Evolutionary conservation across 495 filamentous ascomycete genomes (phyloP), one percentile per base, ranked within the genome.

Genomic region (Tuber melanosporum): DNA sequence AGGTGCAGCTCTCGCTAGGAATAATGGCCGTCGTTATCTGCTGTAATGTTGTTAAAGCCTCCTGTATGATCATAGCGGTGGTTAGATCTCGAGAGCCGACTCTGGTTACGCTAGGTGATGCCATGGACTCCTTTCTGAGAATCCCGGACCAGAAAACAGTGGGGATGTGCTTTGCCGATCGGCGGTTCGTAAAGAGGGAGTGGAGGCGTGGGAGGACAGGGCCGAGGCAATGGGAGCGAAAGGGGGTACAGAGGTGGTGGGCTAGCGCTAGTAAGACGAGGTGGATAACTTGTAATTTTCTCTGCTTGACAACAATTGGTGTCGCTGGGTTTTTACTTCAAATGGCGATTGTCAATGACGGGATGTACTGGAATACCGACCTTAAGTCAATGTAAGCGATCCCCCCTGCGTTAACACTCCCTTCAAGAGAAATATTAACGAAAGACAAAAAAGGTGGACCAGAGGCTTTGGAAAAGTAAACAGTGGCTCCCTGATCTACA

Each of bases 11-110:
- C 52, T 78, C 75, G 43, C 73, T 85, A 44, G 79, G 80, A 2
- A 76, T 87, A 22, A 80, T 84, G 39, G 71, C 85, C 20, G 74
- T 86, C 5, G 83, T 86, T 22, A 42, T 86, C 70, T 74, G 82
- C 12, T 82, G 80, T 44, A 86, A 85, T 22, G 73, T 82, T 46
- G 49, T 83, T 36, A 85, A 87, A 70, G 77, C 81, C 14, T 78
- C 82, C 2, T 70, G 80, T 5, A 81, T 87, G 84, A 45, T 84
- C 42, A 42, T 42, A 8, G 8, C 42, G 42, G 42, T 42, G 3
- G 42, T 42, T 42, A 42, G 42, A 73, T 70, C 75, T 5, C 74
- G 84, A 36, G 74, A 75, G 3, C n/a, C 70, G 1, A 43, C 74
- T 6, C 22, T 75, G 8, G 74, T 75, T 36, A 75, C 74, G 10